Conservation (phyloP, 2,329 filamentous ascomycete species). For the Cladosporium velox region DNA sequence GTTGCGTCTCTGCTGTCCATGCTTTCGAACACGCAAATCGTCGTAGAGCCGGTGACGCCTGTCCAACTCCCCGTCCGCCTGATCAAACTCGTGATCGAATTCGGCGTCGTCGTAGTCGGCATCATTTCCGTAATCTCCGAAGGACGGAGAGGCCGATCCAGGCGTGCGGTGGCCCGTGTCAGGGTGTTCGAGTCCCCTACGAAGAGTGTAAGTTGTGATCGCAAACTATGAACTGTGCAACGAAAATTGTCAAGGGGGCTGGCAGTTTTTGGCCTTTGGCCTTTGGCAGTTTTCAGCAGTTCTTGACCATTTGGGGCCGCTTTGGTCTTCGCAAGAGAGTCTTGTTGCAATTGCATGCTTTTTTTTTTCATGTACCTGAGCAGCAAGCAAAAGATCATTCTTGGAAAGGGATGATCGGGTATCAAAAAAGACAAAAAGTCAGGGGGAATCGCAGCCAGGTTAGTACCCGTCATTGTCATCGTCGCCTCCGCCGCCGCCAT, state of each 20-base stretch:
- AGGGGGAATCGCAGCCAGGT: not conserved
- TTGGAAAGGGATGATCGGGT: not conserved
- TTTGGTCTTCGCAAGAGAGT: not conserved
- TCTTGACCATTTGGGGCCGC: not conserved
- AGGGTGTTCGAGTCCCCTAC: not conserved
- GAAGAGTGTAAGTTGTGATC: not conserved
- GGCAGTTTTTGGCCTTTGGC: not conserved
- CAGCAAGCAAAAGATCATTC: no score
- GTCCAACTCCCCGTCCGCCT: not conserved
- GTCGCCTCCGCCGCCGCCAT: slow-evolving; percentile 16
- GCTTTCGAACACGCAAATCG: not conserved
- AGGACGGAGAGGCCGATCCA: not conserved
- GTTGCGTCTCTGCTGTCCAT: not conserved
- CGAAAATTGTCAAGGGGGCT: not conserved
- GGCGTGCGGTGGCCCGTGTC: not conserved
- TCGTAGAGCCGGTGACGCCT: not conserved
- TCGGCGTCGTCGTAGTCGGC: not conserved
- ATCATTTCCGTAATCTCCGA: not conserved
- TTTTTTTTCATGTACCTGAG: no score
- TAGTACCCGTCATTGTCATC: slow-evolving; percentile 16
- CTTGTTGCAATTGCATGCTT: not conserved
- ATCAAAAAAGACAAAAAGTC: not conserved
- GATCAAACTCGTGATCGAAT: not conserved
- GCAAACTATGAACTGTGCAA: not conserved
- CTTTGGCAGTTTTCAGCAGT: not conserved